Conservation (phyloP, 2,329 filamentous ascomycete species). For the Rhytidhysteron rufulum region DNA sequence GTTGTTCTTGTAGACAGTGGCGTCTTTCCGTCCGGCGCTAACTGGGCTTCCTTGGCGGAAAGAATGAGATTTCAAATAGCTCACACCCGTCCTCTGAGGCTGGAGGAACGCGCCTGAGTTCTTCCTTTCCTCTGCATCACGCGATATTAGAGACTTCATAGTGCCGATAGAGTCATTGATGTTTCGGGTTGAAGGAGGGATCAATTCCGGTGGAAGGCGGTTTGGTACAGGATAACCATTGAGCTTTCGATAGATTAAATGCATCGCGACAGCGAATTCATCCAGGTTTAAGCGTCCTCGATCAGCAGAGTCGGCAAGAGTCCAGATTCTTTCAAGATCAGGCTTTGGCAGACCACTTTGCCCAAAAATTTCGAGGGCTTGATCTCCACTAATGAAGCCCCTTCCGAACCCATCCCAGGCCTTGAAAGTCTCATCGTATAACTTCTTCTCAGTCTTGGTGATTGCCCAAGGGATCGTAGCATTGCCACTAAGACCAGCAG, state of each 20-base stretch:
- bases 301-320: slow-evolving; percentile 87
- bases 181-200: slow-evolving; percentile 91
- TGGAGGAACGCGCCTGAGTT: slow-evolving; percentile 84
- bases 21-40: slow-evolving; percentile 74
- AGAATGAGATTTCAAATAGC: slow-evolving; percentile 93
- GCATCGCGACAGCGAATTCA: slow-evolving; percentile 98
- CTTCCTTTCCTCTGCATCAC: slow-evolving; percentile 87
- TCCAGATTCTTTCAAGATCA: slow-evolving; percentile 92
- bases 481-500: slow-evolving; percentile 83
- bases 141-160: slow-evolving; percentile 82
- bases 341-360: slow-evolving; percentile 90
- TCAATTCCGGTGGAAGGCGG: slow-evolving; percentile 82
- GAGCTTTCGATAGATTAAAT: slow-evolving; percentile 94
- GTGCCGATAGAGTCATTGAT: slow-evolving; percentile 89
- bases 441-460: slow-evolving; percentile 96
- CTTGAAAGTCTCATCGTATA: slow-evolving; percentile 91
- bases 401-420: slow-evolving; percentile 95
- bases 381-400: slow-evolving; percentile 85
- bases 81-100: slow-evolving; percentile 95
- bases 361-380: slow-evolving; percentile 94
- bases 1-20: slow-evolving; percentile 94
- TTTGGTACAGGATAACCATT: slow-evolving; percentile 93
- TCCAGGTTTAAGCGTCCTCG: slow-evolving; percentile 92
- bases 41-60: slow-evolving; percentile 66
- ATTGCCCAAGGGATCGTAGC: slow-evolving; percentile 97